Conservation (phyloP, 2,329 filamentous ascomycete genomes). For the Sporothrix pseudoabietina region DNA sequence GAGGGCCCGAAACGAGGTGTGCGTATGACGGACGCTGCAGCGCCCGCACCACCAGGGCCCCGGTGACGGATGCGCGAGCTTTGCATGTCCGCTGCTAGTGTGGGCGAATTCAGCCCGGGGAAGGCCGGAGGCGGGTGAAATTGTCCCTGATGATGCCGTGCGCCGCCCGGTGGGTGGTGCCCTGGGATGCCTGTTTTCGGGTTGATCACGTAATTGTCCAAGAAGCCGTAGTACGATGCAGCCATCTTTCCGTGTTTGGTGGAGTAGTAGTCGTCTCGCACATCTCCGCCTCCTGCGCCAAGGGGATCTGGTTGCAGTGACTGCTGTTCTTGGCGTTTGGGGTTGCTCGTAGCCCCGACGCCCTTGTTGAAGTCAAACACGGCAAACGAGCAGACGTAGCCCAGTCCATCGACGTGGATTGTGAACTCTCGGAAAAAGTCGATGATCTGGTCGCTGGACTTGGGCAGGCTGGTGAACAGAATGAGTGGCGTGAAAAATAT, state of each 20-base stretch:
- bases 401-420: conserved; percentile 91
- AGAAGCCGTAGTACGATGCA: conserved; percentile 92
- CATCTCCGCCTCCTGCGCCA: conserved; percentile 55
- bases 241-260: conserved; percentile 98
- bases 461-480: conserved; percentile 81
- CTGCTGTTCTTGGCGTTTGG: conserved; percentile 23
- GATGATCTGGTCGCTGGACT: conserved; percentile 87
- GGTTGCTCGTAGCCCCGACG: conserved; percentile 41
- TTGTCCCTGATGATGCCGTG: conserved; percentile 67
- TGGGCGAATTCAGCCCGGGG: conserved; percentile 68
- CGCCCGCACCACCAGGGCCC: conserved; percentile 34
- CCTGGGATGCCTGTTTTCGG: conserved; percentile 67
- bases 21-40: conserved; percentile 37
- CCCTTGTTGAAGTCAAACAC: conserved; percentile 96
- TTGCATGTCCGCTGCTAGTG: conserved; percentile 58
- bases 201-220: conserved; percentile 85
- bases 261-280: conserved; percentile 89
- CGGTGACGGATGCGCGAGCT: conserved; percentile 52
- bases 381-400: conserved; percentile 95
- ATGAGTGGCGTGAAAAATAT: conserved; percentile 91
- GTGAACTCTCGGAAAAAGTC: conserved; percentile 99
- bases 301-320: conserved; percentile 37
- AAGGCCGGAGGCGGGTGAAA: conserved; percentile 78
- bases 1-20: conserved; percentile 51
- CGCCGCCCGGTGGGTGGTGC: conserved; percentile 58